Evolutionary conservation across 2,329 filamentous ascomycete genomes (phyloP).

Genomic region (Metarhizium anisopliae): DNA sequence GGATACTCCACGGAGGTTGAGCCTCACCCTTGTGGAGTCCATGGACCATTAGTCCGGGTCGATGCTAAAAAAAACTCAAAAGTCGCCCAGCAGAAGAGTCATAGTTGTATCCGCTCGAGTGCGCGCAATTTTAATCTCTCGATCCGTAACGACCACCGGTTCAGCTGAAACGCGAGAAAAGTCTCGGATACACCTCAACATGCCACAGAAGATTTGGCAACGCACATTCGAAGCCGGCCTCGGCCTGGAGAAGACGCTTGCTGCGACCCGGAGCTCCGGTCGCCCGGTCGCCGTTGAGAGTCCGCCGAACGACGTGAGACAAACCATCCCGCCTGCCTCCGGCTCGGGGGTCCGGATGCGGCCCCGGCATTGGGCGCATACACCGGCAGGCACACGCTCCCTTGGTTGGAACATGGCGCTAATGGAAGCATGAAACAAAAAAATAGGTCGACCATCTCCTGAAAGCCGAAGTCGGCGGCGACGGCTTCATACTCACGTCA

Average conservation of each 20-base stretch:
- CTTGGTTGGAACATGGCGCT: not conserved
- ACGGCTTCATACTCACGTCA: slow-evolving; percentile 35
- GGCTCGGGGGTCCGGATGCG: not conserved
- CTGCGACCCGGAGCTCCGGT: slow-evolving; percentile 12
- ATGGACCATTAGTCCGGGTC: too few species aligned
- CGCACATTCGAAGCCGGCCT: slow-evolving; percentile 17
- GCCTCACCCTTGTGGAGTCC: too few species aligned
- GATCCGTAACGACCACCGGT: too few species aligned
- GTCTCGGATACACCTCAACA: slow-evolving; percentile 24
- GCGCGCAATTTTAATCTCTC: too few species aligned
- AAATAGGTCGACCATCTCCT: slow-evolving; percentile 17
- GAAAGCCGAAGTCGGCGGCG: slow-evolving; percentile 21
- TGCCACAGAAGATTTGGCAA: slow-evolving; percentile 22
- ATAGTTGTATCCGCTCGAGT: too few species aligned
- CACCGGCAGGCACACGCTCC: too few species aligned
- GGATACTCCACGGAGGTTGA: too few species aligned
- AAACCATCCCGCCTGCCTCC: not conserved
- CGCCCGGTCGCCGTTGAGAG: slow-evolving; percentile 5
- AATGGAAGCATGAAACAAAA: not conserved
- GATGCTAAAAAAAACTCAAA: too few species aligned
- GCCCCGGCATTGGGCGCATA: too few species aligned
- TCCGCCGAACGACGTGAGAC: slow-evolving; percentile 9
- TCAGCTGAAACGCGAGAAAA: not conserved
- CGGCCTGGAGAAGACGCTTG: slow-evolving; percentile 17
- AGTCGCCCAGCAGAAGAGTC: too few species aligned